Percentiles rank a stretch among this genome's conserved stretches.
phyloP scores from a whole-genome alignment of 2,329 filamentous ascomycete species.

The Arachnopeziza araneosa region DNA sequence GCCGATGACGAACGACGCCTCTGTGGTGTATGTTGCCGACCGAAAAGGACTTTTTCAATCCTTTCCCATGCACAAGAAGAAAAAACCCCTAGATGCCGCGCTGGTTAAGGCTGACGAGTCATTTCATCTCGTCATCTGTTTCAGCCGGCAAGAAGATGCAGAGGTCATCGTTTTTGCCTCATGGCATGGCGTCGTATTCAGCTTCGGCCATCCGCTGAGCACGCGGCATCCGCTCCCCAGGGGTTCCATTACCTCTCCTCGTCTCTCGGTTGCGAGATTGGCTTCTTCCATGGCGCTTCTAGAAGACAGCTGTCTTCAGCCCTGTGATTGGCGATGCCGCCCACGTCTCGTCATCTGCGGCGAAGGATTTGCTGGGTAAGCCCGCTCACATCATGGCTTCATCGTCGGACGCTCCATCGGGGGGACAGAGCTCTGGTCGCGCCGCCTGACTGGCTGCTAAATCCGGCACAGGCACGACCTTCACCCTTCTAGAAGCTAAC shows the following conservation, averaged over 20 bases:
- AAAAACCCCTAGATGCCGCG: background rate
- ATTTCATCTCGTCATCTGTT: conserved; percentile 1
- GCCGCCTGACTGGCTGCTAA: background rate
- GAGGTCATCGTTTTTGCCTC: background rate
- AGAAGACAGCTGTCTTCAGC: background rate
- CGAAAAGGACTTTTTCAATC: background rate
- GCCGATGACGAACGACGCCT: background rate
- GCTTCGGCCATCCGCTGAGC: background rate
- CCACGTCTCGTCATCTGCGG: background rate
- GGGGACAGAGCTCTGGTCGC: background rate
- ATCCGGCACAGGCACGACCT: background rate
- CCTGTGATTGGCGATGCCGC: background rate
- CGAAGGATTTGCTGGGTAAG: background rate
- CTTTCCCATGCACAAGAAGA: background rate
- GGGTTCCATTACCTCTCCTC: background rate
- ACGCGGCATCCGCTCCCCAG: background rate
- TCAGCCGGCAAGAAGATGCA: background rate
- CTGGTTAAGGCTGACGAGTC: background rate
- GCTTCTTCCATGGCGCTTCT: background rate
- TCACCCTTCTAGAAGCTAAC: background rate
- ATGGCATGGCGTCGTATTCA: background rate
- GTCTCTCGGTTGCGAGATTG: background rate
- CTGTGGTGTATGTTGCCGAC: background rate
- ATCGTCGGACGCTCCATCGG: background rate
- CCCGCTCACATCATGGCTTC: background rate